Evolutionary conservation across 768 basidiomycete species (phyloP).

Genomic region (Epithele typhae): DNA sequence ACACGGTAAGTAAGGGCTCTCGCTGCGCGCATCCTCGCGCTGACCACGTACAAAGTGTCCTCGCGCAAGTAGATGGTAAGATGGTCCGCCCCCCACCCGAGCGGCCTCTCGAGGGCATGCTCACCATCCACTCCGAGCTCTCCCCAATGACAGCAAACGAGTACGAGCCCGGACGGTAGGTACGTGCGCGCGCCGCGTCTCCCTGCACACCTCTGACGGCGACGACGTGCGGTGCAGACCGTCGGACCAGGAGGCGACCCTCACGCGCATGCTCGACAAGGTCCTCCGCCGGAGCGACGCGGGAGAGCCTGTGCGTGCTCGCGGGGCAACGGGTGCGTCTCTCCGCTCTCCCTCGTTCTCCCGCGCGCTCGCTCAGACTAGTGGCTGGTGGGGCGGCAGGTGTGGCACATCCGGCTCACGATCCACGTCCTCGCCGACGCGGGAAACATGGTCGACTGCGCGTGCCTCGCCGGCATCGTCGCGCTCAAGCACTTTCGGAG

Average conservation of each 20-base stretch:
- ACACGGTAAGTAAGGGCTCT: constrained; percentile 51
- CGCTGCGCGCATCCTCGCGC: not conserved
- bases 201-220: constrained; percentile 1
- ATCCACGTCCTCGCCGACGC: constrained; percentile 88
- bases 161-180: constrained; percentile 91
- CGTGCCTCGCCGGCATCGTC: constrained; percentile 88
- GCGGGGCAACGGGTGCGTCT: constrained; percentile 83
- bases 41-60: constrained; percentile 48
- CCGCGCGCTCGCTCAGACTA: not conserved
- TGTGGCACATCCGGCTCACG: constrained; percentile 90
- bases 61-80: too few relatives aligned
- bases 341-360: not conserved
- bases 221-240: constrained; percentile 40
- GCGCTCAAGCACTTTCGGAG: constrained; percentile 89
- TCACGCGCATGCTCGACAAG: constrained; percentile 93
- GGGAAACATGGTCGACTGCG: constrained; percentile 93
- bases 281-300: constrained; percentile 86
- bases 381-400: too few relatives aligned
- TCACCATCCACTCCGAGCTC: constrained; percentile 89
- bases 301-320: constrained; percentile 85
- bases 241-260: constrained; percentile 87
- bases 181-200: constrained; percentile 33
- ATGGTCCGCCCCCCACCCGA: constrained; percentile 91
- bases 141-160: constrained; percentile 92
- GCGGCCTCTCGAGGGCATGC: constrained; percentile 88